These are phyloP conservation scores for Sanghuangporus baumii DNA, from an alignment of 1,284 basidiomycete genomes.

Conservation along the genomic window DNA sequence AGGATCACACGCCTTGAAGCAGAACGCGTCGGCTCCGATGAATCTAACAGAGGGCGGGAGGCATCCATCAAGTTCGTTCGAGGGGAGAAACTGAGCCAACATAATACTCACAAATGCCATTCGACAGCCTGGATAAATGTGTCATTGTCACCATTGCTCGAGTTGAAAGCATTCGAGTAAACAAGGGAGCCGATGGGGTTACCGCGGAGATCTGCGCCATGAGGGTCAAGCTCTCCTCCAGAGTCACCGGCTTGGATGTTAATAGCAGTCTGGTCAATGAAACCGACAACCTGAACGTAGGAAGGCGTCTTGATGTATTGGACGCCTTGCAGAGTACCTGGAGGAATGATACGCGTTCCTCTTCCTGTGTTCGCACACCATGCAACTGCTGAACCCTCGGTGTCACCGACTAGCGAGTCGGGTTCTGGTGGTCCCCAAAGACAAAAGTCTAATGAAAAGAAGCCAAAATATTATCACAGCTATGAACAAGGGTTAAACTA, in stretches of 20 bases:
- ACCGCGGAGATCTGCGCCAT: slow-evolving; percentile 32
- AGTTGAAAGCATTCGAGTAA: slow-evolving; percentile 47
- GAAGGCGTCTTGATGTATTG: slow-evolving; percentile 42
- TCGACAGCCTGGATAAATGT: slow-evolving; percentile 23
- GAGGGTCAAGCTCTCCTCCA: slow-evolving; percentile 30
- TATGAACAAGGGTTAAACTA: background rate
- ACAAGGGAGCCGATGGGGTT: slow-evolving; percentile 59
- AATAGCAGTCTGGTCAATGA: slow-evolving; percentile 28
- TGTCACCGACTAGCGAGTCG: slow-evolving; percentile 37
- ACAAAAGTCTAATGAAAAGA: slow-evolving; percentile 13
- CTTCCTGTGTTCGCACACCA: slow-evolving; percentile 47
- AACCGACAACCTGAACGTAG: slow-evolving; percentile 39
- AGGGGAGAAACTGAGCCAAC: background rate
- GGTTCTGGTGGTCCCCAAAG: slow-evolving; percentile 30
- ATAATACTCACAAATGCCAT: background rate
- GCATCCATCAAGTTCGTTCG: slow-evolving; percentile 21
- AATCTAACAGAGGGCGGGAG: slow-evolving; percentile 24
- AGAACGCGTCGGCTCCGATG: slow-evolving; percentile 51
- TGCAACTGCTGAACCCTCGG: slow-evolving; percentile 43
- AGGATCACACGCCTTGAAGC: slow-evolving; percentile 53
- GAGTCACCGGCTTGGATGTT: slow-evolving; percentile 31
- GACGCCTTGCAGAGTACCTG: slow-evolving; percentile 37
- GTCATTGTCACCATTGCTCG: slow-evolving; percentile 5
- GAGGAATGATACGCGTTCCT: slow-evolving; percentile 41
- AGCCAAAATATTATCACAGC: background rate